Evolutionary conservation across 495 filamentous ascomycete species (phyloP).

Genomic region (Lasiosphaeriaceae sp.): DNA sequence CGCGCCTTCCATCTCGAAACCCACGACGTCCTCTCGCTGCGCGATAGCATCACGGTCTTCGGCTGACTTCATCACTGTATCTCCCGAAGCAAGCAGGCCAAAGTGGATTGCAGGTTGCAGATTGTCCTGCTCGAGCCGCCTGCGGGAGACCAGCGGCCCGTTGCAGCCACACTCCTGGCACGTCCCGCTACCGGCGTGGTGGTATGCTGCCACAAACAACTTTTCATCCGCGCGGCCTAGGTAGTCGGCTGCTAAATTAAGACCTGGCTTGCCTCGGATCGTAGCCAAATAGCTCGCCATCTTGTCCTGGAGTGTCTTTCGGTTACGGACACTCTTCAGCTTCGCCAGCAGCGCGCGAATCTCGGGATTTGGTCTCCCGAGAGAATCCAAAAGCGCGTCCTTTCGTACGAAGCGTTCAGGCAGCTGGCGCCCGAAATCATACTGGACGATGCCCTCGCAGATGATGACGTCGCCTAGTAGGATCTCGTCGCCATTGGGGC

Average conservation of each 20-base stretch:
- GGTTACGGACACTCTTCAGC: slow-evolving; percentile 17
- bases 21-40: slow-evolving; percentile 20
- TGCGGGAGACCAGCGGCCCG: slow-evolving; percentile 3
- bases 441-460: slow-evolving; percentile 30
- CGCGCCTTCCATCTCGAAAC: slow-evolving; percentile 45
- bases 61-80: slow-evolving; percentile 28
- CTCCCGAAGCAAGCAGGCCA: slow-evolving; percentile 25
- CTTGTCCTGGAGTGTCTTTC: slow-evolving; percentile 18
- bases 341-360: slow-evolving; percentile 29
- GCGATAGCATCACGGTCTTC: slow-evolving; percentile 23
- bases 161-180: slow-evolving; percentile 15
- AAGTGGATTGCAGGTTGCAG: slow-evolving; percentile 16
- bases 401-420: slow-evolving; percentile 28
- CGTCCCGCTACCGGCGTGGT: slow-evolving; percentile 19
- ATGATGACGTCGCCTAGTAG: slow-evolving; percentile 36
- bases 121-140: neutral
- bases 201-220: slow-evolving; percentile 26
- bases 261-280: slow-evolving; percentile 4
- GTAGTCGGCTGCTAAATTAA: neutral
- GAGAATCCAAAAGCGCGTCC: slow-evolving; percentile 26
- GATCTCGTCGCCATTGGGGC: neutral
- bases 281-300: slow-evolving; percentile 10
- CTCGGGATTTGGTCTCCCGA: slow-evolving; percentile 27
- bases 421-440: slow-evolving; percentile 34
- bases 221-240: slow-evolving; percentile 1